Evolutionary conservation across 371 early-diverging fungal species (phyloP).

Genomic region (Chytridium lagenaria): DNA sequence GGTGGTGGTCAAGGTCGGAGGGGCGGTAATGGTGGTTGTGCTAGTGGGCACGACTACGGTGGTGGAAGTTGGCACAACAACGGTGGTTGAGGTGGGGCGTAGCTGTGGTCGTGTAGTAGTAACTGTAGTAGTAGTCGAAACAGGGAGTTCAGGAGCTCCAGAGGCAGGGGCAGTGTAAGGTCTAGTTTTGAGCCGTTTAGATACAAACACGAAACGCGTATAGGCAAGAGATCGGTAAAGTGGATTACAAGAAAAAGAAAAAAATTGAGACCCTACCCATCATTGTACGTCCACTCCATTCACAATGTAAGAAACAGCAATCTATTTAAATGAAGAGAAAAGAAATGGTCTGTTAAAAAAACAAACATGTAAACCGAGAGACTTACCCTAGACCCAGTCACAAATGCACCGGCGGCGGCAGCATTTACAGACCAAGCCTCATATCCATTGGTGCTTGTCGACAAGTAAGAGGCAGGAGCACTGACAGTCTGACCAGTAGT

Average conservation of each 20-base stretch:
- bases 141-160: background rate
- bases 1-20: background rate
- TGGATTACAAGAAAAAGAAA: background rate
- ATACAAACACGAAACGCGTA: background rate
- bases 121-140: background rate
- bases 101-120: background rate
- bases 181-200: background rate
- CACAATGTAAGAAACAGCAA: slow-evolving; percentile 4
- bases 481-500: background rate
- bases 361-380: background rate
- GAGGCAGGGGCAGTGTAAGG: background rate
- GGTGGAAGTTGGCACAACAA: background rate
- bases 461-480: background rate
- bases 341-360: no score
- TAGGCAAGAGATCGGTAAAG: no score
- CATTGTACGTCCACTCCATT: slow-evolving; percentile 12
- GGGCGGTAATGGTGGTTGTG: background rate
- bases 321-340: background rate
- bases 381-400: background rate
- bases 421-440: slow-evolving; percentile 12
- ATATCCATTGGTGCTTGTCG: background rate
- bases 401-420: background rate
- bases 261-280: slow-evolving; percentile 4
- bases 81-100: slow-evolving; percentile 5
- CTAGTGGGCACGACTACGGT: background rate